These are phyloP conservation scores for Wickerhamomyces sp. DNA, from an alignment of 1,139 yeast species.

Conservation along the genomic window DNA sequence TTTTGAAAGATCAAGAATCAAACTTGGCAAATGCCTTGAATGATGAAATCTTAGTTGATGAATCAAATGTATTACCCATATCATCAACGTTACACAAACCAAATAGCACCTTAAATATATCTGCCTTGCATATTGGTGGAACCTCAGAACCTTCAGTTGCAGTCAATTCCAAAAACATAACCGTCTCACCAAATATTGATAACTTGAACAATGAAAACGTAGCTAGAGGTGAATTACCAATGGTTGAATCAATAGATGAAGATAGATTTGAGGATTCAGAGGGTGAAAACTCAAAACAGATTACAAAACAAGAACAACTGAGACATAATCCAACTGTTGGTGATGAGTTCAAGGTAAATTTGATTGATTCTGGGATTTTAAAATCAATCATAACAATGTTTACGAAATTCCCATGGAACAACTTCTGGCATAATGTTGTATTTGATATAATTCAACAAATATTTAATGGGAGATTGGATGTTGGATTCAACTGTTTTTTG, in stretches of 20 bases:
- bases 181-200: conserved; percentile 20
- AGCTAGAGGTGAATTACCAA: conserved; percentile 10
- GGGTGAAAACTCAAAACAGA: conserved; percentile 4
- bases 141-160: conserved; percentile 26
- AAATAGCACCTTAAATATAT: conserved; percentile 14
- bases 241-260: conserved; percentile 4
- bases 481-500: conserved; percentile 78
- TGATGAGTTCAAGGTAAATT: conserved; percentile 78
- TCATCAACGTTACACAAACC: not conserved
- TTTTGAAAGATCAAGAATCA: conserved; percentile 36
- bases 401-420: conserved; percentile 95
- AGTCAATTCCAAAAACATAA: conserved; percentile 18
- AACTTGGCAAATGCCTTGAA: conserved; percentile 22
- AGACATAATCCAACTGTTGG: conserved; percentile 78
- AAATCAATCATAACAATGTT: conserved; percentile 80
- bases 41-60: conserved; percentile 15
- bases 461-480: conserved; percentile 88
- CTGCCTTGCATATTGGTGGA: conserved; percentile 22
- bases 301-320: conserved; percentile 5
- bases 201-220: not conserved
- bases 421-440: conserved; percentile 93
- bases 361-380: conserved; percentile 77
- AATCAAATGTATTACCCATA: not conserved
- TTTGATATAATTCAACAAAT: conserved; percentile 97
- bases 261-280: conserved; percentile 5